phyloP scores from a whole-genome alignment of 192 early-diverging fungal species.

The Globomyces pollinis-pini region DNA sequence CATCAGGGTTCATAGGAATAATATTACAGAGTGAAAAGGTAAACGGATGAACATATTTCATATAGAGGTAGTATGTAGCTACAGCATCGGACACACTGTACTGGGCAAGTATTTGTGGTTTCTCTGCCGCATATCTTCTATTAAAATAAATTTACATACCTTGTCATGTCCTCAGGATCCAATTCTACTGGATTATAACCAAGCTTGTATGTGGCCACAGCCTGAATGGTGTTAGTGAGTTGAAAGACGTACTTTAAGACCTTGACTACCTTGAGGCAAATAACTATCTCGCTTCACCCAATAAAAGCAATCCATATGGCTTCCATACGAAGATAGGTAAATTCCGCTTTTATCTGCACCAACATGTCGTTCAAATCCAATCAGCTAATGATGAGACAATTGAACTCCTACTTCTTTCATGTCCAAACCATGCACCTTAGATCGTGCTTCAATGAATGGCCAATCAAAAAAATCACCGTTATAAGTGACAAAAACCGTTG shows the following conservation, averaged over 20 bases:
- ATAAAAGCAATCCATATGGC: constrained; percentile 93
- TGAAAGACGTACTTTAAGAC: too few relatives aligned
- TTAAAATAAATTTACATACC: constrained; percentile 29
- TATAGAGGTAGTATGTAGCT: constrained; percentile 97
- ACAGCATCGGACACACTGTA: constrained; percentile 99
- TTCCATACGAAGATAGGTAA: constrained; percentile 78
- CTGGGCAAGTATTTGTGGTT: constrained; percentile 89
- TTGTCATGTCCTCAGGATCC: constrained; percentile 98
- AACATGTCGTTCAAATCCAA: too few relatives aligned
- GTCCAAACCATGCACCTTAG: constrained; percentile 71
- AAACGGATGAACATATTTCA: constrained; percentile 99
- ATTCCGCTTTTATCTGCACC: constrained; percentile 70
- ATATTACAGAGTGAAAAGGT: constrained; percentile 99
- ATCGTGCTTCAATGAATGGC: constrained; percentile 89
- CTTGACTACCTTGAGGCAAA: constrained; percentile 92
- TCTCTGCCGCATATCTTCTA: constrained; percentile 76
- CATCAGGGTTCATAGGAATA: constrained; percentile 95
- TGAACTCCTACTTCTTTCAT: constrained; percentile 86
- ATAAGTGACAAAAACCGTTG: constrained; percentile 89
- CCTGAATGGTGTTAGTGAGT: too few relatives aligned
- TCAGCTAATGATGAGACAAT: too few relatives aligned
- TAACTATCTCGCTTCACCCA: constrained; percentile 99
- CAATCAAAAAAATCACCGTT: constrained; percentile 99
- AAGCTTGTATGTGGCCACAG: constrained; percentile 91
- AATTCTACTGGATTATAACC: constrained; percentile 98